Base-by-base conservation (phyloP, 495 filamentous ascomycete genomes). In the Amorphotheca resinae region DNA sequence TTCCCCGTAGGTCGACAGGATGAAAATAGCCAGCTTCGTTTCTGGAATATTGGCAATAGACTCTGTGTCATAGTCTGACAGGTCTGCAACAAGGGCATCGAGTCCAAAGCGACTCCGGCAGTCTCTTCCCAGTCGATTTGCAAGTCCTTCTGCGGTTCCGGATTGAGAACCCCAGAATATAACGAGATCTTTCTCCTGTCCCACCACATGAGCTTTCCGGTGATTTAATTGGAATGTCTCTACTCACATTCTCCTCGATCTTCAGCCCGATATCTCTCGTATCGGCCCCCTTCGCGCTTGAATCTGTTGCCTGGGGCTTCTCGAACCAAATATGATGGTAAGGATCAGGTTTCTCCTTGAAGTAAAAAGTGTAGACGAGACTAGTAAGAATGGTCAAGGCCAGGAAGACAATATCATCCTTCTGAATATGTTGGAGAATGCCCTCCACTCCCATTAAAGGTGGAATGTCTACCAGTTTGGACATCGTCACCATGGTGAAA, bases 131-230 rank as follows among this genome's bases (percentile, higher is more conserved):
- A 76, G 55, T 5, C 61, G 57, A 36, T 65, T 53, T 11, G 70
- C 70, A 43, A 72, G 64, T 0, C 59, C 59, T 46, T 74, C 71
- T 0, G 70, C 67, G 0, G 68, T 74, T 9, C 72, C 71, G 12
- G 70, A 72, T 55, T 76, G 71, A 0, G 69, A 74, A 37, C 67
- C 71, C 65, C 66, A 76, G 50, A 74, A 69, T 7, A 74, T 59
- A 12, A 69, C 66, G n/a, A 68, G 9, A 21, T 59, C 37, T 31
- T 55, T 63, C 5, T 63, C 52, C 44, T 58, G 26, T 8, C 3
- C 3, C 11, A 18, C n/a, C n/a, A n/a, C n/a, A n/a, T n/a, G n/a
- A n/a, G n/a, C n/a, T n/a, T n/a, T n/a, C n/a, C n/a, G n/a, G n/a
- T n/a, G n/a, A n/a, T n/a, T n/a, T n/a, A n/a, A n/a, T n/a, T n/a